Evolutionary conservation across 2,329 filamentous ascomycete species (phyloP).

Genomic region (Dothidotthia symphoricarpi): DNA sequence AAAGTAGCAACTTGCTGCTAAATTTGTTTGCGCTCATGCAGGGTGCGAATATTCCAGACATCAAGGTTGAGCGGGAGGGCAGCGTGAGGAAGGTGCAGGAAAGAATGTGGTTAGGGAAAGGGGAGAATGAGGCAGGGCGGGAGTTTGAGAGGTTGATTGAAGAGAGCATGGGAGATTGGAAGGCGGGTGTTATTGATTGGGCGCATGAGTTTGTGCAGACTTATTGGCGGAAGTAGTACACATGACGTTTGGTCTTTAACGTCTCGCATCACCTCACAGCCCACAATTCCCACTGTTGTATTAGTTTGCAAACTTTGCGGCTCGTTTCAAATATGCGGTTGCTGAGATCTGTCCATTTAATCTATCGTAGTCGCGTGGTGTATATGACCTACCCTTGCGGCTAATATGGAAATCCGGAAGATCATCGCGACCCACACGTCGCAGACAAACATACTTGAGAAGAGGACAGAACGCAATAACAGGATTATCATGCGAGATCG

Average conservation of each 20-base stretch:
- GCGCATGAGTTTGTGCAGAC: slow-evolving; percentile 87
- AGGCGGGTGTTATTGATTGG: slow-evolving; percentile 91
- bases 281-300: too few relatives aligned
- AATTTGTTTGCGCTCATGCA: slow-evolving; percentile 97
- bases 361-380: neutral
- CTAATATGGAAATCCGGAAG: neutral
- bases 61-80: slow-evolving; percentile 87
- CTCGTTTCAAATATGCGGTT: neutral
- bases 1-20: slow-evolving; percentile 84
- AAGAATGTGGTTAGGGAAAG: slow-evolving; percentile 86
- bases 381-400: neutral
- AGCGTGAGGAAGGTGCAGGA: slow-evolving; percentile 94
- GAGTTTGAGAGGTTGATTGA: slow-evolving; percentile 88
- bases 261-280: too few relatives aligned
- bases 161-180: slow-evolving; percentile 77
- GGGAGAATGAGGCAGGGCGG: slow-evolving; percentile 85
- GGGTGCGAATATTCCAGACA: slow-evolving; percentile 94
- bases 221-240: slow-evolving; percentile 64
- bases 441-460: neutral
- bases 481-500: too few relatives aligned
- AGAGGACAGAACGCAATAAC: neutral
- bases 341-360: neutral
- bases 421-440: neutral
- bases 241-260: too few relatives aligned
- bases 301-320: too few relatives aligned